phyloP scores from a whole-genome alignment of 768 basidiomycete genomes.

The Tricholoma matsutake region DNA sequence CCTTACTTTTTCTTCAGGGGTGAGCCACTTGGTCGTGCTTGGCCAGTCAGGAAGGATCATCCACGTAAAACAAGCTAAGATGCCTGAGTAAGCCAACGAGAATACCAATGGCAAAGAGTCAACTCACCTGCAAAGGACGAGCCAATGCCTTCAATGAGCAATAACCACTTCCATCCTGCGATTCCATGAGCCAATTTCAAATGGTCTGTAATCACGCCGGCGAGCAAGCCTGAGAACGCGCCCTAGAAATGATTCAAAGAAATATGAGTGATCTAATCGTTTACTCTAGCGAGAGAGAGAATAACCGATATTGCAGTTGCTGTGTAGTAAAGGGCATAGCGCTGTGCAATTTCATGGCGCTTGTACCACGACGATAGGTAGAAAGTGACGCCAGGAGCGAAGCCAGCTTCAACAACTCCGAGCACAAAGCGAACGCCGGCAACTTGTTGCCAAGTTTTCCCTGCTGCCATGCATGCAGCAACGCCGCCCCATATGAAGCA shows the following conservation, averaged over 20 bases:
- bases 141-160: neutral
- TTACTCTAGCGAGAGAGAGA: neutral
- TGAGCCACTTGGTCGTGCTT: neutral
- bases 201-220: conserved; percentile 1
- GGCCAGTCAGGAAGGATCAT: conserved; percentile 4
- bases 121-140: conserved; percentile 1
- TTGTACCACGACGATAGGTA: neutral
- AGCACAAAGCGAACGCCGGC: neutral
- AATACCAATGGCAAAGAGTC: too few species aligned
- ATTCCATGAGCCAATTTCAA: neutral
- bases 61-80: conserved; percentile 2
- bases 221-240: conserved; percentile 1
- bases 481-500: neutral
- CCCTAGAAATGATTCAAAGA: conserved; percentile 1
- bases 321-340: neutral
- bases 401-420: neutral
- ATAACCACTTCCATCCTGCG: neutral
- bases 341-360: neutral
- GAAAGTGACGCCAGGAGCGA: neutral
- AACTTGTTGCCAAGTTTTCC: too few species aligned
- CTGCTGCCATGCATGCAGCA: neutral
- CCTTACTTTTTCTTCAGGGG: neutral
- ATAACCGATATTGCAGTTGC: neutral
- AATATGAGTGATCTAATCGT: neutral
- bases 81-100: too few species aligned